These are phyloP conservation scores for Lactifluus hygrophoroides DNA, from an alignment of 768 basidiomycete genomes.

Conservation along the genomic window DNA sequence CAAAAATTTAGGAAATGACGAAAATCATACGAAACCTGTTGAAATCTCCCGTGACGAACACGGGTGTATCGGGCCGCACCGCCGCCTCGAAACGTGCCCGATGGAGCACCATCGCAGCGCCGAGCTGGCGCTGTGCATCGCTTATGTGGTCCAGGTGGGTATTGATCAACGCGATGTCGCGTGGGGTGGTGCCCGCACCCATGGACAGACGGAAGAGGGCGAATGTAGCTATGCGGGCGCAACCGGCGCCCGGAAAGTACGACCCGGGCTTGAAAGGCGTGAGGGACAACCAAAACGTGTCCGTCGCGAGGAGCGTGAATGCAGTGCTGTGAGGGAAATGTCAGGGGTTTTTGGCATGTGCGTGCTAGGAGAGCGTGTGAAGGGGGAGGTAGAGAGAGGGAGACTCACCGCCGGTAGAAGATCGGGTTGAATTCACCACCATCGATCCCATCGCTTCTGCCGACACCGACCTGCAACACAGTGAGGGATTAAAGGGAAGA, in stretches of 20 bases:
- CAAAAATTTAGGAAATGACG: too few species aligned
- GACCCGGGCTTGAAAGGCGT: conserved; percentile 41
- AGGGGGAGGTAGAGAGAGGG: not conserved
- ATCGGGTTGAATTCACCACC: conserved; percentile 56
- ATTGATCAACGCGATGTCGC: conserved; percentile 38
- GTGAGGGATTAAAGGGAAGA: not conserved
- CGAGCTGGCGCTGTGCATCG: conserved; percentile 42
- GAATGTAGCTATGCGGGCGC: conserved; percentile 40
- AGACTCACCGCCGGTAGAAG: conserved; percentile 42
- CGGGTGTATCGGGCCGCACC: conserved; percentile 25
- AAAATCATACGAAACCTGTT: too few species aligned
- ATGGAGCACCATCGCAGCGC: conserved; percentile 42
- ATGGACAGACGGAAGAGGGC: conserved; percentile 30
- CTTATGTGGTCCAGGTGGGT: conserved; percentile 49
- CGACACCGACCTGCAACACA: conserved; percentile 45
- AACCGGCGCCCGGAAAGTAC: conserved; percentile 43
- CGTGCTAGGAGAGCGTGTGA: not conserved
- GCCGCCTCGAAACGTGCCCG: conserved; percentile 42
- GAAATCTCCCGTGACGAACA: conserved; percentile 47
- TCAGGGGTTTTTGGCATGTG: not conserved
- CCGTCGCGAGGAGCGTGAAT: conserved; percentile 33
- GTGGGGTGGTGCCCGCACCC: not conserved
- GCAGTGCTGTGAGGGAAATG: conserved; percentile 23
- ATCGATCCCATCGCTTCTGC: conserved; percentile 47
- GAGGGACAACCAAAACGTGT: conserved; percentile 52